Conservation (phyloP, 2,329 filamentous ascomycete genomes). For the Cadophora malorum region DNA sequence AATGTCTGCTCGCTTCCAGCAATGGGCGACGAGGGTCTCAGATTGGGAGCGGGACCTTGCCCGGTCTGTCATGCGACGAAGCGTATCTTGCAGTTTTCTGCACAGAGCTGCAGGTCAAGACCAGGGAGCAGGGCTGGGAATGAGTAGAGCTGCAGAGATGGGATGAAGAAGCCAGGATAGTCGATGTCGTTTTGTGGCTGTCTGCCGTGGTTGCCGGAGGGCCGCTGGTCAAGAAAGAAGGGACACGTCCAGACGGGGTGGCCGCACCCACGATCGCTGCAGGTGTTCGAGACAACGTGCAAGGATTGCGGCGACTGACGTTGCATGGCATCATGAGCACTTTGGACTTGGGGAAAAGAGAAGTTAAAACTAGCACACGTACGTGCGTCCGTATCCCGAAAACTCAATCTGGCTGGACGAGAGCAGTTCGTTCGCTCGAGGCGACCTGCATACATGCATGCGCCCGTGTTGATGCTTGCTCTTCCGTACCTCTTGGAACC, state of each 20-base stretch:
- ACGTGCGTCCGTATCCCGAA: conserved; percentile 1
- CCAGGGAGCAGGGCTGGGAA: conserved; percentile 9
- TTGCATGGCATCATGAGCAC: neutral
- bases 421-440: conserved; percentile 23
- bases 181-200: conserved; percentile 30
- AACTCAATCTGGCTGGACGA: conserved; percentile 17
- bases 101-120: conserved; percentile 18
- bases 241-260: neutral
- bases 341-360: neutral
- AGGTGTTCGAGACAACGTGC: neutral
- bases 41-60: conserved; percentile 18
- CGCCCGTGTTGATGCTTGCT: conserved; percentile 24
- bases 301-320: conserved; percentile 3
- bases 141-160: conserved; percentile 7
- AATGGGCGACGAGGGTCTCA: conserved; percentile 22
- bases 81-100: conserved; percentile 18
- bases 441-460: conserved; percentile 21
- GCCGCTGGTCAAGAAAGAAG: neutral
- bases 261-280: conserved; percentile 1
- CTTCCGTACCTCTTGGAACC: neutral
- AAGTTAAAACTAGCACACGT: neutral
- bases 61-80: conserved; percentile 3
- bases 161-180: conserved; percentile 14
- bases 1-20: conserved; percentile 22
- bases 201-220: conserved; percentile 35